These are phyloP conservation scores for Mycena indigotica DNA, from an alignment of 768 basidiomycete species.

Conservation along the genomic window DNA sequence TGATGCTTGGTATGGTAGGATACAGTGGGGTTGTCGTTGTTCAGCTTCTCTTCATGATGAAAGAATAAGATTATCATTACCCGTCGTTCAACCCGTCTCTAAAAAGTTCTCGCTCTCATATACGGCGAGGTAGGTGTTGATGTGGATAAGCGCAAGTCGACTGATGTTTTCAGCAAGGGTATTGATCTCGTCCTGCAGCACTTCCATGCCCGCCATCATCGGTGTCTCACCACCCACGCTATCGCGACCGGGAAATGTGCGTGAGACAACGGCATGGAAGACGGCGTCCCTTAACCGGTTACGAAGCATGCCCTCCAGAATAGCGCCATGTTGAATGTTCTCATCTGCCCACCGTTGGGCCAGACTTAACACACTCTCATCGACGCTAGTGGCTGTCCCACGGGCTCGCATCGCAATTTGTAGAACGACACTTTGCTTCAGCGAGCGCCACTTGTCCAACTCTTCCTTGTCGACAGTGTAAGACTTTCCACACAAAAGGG, in stretches of 20 bases:
- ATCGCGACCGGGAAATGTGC: constrained; percentile 52
- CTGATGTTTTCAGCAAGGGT: constrained; percentile 71
- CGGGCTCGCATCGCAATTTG: constrained; percentile 74
- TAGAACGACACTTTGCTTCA: constrained; percentile 68
- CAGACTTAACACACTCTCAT: constrained; percentile 55
- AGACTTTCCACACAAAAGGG: constrained; percentile 43
- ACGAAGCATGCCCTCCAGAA: constrained; percentile 61
- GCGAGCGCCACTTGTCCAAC: constrained; percentile 52
- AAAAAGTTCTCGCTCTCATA: constrained; percentile 72
- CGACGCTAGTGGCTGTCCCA: constrained; percentile 24
- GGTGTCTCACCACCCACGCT: constrained; percentile 27
- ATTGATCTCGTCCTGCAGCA: constrained; percentile 68
- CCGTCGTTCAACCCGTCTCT: constrained; percentile 14
- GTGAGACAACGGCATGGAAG: constrained; percentile 58
- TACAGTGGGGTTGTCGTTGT: neutral
- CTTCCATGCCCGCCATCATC: constrained; percentile 64
- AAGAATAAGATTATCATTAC: constrained; percentile 7
- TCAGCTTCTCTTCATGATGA: neutral
- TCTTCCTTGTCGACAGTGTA: constrained; percentile 35
- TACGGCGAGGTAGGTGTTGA: constrained; percentile 73
- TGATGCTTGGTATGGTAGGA: neutral
- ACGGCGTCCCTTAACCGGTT: constrained; percentile 66
- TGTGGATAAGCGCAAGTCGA: constrained; percentile 72
- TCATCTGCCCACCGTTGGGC: constrained; percentile 73
- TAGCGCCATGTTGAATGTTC: constrained; percentile 62